Conservation (phyloP, 2,329 filamentous ascomycete species). For the Aspergillus ochraceus region DNA sequence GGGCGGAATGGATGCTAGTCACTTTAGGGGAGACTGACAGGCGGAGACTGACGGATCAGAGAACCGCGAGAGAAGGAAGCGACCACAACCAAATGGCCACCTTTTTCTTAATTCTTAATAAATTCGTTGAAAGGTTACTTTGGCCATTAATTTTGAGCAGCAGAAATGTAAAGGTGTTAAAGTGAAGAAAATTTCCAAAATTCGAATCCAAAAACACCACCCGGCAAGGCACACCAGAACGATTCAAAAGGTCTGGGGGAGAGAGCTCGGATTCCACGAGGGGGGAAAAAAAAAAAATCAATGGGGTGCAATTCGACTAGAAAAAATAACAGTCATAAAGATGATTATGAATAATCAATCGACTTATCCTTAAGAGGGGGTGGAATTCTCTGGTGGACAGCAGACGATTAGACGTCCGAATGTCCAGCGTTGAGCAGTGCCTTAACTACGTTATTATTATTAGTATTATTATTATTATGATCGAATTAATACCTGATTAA, state of each 20-base stretch:
- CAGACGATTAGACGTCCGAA: background rate
- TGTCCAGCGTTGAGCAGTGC: too few species aligned
- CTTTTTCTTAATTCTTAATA: background rate
- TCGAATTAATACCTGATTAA: background rate
- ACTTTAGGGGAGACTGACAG: slow-evolving; percentile 23
- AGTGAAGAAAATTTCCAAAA: too few species aligned
- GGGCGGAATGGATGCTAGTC: slow-evolving; percentile 20
- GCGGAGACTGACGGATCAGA: slow-evolving; percentile 24
- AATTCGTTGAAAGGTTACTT: background rate
- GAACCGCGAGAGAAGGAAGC: slow-evolving; percentile 13
- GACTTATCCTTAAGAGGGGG: too few species aligned
- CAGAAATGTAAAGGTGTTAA: too few species aligned
- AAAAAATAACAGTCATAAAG: too few species aligned
- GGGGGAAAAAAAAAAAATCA: background rate
- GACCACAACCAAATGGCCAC: slow-evolving; percentile 1
- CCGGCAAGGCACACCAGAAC: too few species aligned
- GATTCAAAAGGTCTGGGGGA: too few species aligned
- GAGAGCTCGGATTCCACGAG: too few species aligned
- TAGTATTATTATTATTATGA: background rate
- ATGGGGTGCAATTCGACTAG: background rate
- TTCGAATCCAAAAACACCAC: too few species aligned
- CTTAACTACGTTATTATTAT: background rate
- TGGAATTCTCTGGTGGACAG: background rate
- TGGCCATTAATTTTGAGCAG: too few species aligned
- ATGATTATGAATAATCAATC: background rate